Conservation (phyloP, 306 rosid genomes). For the Prosopis cineraria region DNA sequence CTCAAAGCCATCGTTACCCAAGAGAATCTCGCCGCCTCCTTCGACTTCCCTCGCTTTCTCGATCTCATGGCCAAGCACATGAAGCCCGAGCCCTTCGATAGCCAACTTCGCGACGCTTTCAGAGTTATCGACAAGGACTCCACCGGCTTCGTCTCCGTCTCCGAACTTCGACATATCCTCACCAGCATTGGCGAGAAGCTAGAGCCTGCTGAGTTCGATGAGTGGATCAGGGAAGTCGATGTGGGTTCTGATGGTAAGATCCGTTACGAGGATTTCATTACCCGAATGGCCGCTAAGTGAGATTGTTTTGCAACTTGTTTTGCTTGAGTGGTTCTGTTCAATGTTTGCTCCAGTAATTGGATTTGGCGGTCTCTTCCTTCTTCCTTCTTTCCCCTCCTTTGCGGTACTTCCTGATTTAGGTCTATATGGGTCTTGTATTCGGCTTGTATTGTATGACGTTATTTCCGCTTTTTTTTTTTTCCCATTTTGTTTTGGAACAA, state of each 20-base stretch:
- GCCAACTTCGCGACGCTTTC: constrained; percentile 93
- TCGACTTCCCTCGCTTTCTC: constrained; percentile 82
- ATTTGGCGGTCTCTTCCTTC: no score
- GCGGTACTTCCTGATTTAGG: no score
- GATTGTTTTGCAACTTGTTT: background rate
- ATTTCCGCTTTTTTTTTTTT: no score
- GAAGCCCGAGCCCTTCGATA: constrained; percentile 97
- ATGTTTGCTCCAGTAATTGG: no score
- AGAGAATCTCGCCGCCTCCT: constrained; percentile 79
- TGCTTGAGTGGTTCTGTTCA: no score
- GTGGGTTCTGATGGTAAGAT: constrained; percentile 83
- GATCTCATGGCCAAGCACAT: constrained; percentile 92
- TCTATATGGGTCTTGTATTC: no score
- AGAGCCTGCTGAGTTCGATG: constrained; percentile 74
- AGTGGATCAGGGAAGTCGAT: constrained; percentile 80
- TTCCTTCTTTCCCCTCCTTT: no score
- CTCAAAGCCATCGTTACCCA: constrained; percentile 81
- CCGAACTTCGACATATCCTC: constrained; percentile 89
- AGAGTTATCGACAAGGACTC: constrained; percentile 71
- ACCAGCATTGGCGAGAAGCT: constrained; percentile 84
- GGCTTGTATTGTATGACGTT: no score
- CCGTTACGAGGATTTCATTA: constrained; percentile 94
- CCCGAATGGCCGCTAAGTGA: constrained; percentile 95
- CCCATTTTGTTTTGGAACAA: no score
- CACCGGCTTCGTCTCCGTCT: constrained; percentile 58